Conservation (phyloP, 2,329 filamentous ascomycete genomes). For the Penicillium sclerotiorum region DNA sequence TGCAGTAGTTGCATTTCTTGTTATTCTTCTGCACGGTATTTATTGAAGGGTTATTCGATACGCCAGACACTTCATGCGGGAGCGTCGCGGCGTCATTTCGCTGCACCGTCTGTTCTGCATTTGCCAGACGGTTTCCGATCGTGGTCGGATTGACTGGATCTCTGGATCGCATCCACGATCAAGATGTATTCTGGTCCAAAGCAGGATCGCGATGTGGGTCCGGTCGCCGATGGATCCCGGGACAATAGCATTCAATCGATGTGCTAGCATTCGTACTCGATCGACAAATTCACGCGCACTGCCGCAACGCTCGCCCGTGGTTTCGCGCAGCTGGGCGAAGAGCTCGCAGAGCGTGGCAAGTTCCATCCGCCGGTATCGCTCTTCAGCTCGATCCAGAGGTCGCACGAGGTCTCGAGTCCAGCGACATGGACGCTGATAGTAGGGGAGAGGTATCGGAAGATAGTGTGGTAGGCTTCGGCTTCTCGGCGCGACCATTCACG, state of each 20-base stretch:
- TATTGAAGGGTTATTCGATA: background rate
- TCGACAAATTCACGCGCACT: slow-evolving; percentile 7
- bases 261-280: slow-evolving; percentile 7
- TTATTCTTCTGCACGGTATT: slow-evolving; percentile 2
- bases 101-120: slow-evolving; percentile 7
- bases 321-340: slow-evolving; percentile 7
- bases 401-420: slow-evolving; percentile 1
- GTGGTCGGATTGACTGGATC: slow-evolving; percentile 7
- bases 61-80: background rate
- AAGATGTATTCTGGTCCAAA: slow-evolving; percentile 8
- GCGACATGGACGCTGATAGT: slow-evolving; percentile 1
- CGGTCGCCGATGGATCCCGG: slow-evolving; percentile 4
- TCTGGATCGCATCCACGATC: slow-evolving; percentile 6
- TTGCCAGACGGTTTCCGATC: slow-evolving; percentile 4
- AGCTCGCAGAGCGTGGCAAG: slow-evolving; percentile 4
- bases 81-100: background rate
- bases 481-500: slow-evolving; percentile 9
- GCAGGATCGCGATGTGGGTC: slow-evolving; percentile 5
- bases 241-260: slow-evolving; percentile 8
- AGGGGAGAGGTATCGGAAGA: slow-evolving; percentile 6
- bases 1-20: slow-evolving; percentile 8
- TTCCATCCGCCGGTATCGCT: background rate
- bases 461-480: slow-evolving; percentile 8
- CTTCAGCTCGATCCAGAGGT: slow-evolving; percentile 5
- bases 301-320: slow-evolving; percentile 6